These are phyloP conservation scores for Paecilomyces sp. DNA, from an alignment of 2,329 filamentous ascomycete species.

Conservation along the genomic window DNA sequence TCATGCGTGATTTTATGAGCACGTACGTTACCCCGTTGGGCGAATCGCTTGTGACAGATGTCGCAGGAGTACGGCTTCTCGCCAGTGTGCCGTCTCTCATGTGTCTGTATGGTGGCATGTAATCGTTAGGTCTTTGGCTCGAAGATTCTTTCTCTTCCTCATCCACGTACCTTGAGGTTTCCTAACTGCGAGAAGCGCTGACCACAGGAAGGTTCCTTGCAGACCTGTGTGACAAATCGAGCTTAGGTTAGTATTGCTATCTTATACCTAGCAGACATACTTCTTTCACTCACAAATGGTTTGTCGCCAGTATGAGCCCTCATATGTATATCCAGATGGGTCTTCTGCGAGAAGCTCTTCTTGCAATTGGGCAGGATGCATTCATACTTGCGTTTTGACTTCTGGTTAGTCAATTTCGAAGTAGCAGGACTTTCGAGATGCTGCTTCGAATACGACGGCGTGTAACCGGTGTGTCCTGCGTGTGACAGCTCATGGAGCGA, in stretches of 20 bases:
- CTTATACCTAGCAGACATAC: not conserved
- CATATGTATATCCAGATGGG: slow-evolving; percentile 83
- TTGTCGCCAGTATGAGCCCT: slow-evolving; percentile 84
- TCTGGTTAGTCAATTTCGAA: slow-evolving; percentile 33
- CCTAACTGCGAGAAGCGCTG: slow-evolving; percentile 82
- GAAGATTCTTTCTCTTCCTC: not conserved
- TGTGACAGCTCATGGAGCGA: slow-evolving; percentile 28
- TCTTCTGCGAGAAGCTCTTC: slow-evolving; percentile 85
- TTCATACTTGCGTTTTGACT: slow-evolving; percentile 55
- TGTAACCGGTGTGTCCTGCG: slow-evolving; percentile 13
- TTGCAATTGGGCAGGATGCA: slow-evolving; percentile 69
- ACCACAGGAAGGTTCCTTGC: slow-evolving; percentile 65
- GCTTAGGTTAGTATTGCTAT: slow-evolving; percentile 2
- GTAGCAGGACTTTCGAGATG: slow-evolving; percentile 14
- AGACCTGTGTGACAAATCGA: slow-evolving; percentile 41
- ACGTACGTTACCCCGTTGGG: slow-evolving; percentile 77
- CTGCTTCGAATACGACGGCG: slow-evolving; percentile 16
- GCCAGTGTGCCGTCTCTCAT: slow-evolving; percentile 79
- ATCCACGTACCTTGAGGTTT: slow-evolving; percentile 66
- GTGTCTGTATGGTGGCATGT: slow-evolving; percentile 51
- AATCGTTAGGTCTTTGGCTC: not conserved
- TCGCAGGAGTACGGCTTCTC: slow-evolving; percentile 78
- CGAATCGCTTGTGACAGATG: slow-evolving; percentile 73
- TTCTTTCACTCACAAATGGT: slow-evolving; percentile 67
- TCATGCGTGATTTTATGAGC: slow-evolving; percentile 78